Evolutionary conservation across 257 asterid species (phyloP).

Genomic region (Orobanche coerulescens): DNA sequence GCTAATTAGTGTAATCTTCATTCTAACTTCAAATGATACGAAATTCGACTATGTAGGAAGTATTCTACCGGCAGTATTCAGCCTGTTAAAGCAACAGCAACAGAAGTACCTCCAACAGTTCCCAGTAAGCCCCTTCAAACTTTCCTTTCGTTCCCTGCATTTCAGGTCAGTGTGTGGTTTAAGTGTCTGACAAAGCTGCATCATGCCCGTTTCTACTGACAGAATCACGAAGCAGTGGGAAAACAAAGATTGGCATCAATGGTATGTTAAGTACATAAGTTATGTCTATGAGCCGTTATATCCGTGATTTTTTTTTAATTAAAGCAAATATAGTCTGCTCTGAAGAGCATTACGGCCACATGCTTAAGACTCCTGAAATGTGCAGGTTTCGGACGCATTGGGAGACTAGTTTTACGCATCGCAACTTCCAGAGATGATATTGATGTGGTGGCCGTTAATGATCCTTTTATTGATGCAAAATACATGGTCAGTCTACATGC

Average conservation of each 20-base stretch:
- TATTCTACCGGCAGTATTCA: conserved; percentile 26
- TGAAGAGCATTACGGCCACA: conserved; percentile 1
- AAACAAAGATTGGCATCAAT: conserved; percentile 76
- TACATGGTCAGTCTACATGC: conserved; percentile 70
- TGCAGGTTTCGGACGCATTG: conserved; percentile 98
- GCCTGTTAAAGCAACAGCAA: conserved; percentile 74
- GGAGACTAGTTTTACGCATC: conserved; percentile 80
- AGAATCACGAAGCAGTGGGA: conserved; percentile 61
- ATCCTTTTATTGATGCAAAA: conserved; percentile 89
- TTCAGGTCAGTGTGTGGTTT: neutral
- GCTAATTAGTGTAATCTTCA: neutral
- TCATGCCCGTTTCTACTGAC: conserved; percentile 12
- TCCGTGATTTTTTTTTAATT: neutral
- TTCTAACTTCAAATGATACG: conserved; percentile 2
- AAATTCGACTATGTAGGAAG: conserved; percentile 31
- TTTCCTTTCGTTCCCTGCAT: neutral
- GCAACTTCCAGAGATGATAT: conserved; percentile 91
- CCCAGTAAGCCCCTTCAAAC: conserved; percentile 37
- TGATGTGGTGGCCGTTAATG: conserved; percentile 94
- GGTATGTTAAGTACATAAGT: conserved; percentile 42
- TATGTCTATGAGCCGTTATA: neutral
- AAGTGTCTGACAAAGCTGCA: conserved; percentile 20
- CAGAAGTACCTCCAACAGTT: conserved; percentile 64
- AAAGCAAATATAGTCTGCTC: neutral
- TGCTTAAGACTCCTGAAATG: conserved; percentile 1